Base-by-base conservation (phyloP, 805 yeast genomes). In the Candida boleticola region DNA sequence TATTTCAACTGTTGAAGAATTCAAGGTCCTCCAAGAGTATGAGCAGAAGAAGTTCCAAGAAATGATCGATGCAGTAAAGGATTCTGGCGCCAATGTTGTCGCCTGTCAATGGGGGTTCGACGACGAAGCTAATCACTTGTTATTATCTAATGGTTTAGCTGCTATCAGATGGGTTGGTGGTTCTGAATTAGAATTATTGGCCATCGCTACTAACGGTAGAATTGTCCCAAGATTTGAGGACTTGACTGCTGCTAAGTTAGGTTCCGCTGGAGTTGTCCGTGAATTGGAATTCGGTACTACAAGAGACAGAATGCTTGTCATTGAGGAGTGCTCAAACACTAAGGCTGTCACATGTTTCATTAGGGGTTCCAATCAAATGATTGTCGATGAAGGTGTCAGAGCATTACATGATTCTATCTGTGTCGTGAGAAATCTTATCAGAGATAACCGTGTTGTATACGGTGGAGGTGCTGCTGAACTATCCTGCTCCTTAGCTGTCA, bases 141-240 rank as follows among this genome's bases (percentile, higher is more conserved):
- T 93, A 46, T 73, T 90, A 53, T 85, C 92, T 55, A 89, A 92
- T 65, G 79, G 87, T 33, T 76, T 93, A 49, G 96, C 97, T 29
- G 98, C 98, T 19, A 93, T 93, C 31, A 82, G 99, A 72, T 93
- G 99, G 99, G 96, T 93, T 40, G 99, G 98, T 47, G 99, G 98
- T 34, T 88, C 95, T 40, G 99, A 92, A 57, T 76, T 92, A 53
- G 99, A 92, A 71, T 78, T 89, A 50, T 82, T 95, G 57, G 99
- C 99, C 27, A 92, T 93, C 64, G 97, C 98, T 36, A 95, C 99
- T 9, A 84, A 89, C 58, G 99, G 98, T 45, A 83, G 96, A 58
- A 93, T 93, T 55, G 99, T 93, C 33, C 97, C 99, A 34, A 76
- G 99, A 57, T 93, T 93, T 67, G 97, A 93, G 68, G 99, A 93